Evolutionary conservation across 345 rosid species (phyloP), one percentile per base, ranked within the genome.

Genomic region (Corchorus olitorius): DNA sequence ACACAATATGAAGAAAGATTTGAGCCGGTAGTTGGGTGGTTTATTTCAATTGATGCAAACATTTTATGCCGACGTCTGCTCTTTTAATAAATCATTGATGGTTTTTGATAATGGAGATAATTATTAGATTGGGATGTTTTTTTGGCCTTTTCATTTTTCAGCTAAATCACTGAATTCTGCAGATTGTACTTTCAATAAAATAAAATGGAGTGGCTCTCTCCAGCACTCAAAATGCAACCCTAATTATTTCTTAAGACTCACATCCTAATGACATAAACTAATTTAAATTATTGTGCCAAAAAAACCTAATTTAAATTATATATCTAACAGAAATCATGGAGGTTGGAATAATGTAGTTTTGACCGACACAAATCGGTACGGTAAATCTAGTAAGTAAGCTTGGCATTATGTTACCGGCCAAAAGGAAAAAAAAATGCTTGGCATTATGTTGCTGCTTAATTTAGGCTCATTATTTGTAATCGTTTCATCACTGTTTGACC

Each of bases 41-140:
- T 60, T 74, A 74, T 17, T 50, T 75, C 63, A 75, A 49, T 52
- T 64, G 77, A 37, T 52, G 77, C 50, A 61, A 73, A 27, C 46
- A 62, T 16, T 60, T 60, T 37, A 37, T 41, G 69, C 27, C 45
- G 22, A 54, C 19, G n/a, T n/a, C 56, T 20, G 52, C 6, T 46
- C 12, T n/a, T 19, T 39, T 39, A 39, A 39, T 10, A 12, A 27
- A 55, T n/a, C 1, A 54, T 72, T 55, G 34, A 39, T 11, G n/a
- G 35, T 39, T 72, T 72, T 59, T 15, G 43, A 58, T 73, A 6
- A 60, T 17, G 15, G 68, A 62, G 69, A 39, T 53, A 52, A 15
- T 50, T 45, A 63, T 0, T 37, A 66, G 20, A 12, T 73, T 73
- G 64, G 41, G n/a, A 37, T 71, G 20, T 45, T 5, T 39, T 41